Percentiles rank a stretch among this genome's conserved stretches.
Evolutionary conservation across 768 basidiomycete species (phyloP).

Genomic region (Sarcomyxa edulis): DNA sequence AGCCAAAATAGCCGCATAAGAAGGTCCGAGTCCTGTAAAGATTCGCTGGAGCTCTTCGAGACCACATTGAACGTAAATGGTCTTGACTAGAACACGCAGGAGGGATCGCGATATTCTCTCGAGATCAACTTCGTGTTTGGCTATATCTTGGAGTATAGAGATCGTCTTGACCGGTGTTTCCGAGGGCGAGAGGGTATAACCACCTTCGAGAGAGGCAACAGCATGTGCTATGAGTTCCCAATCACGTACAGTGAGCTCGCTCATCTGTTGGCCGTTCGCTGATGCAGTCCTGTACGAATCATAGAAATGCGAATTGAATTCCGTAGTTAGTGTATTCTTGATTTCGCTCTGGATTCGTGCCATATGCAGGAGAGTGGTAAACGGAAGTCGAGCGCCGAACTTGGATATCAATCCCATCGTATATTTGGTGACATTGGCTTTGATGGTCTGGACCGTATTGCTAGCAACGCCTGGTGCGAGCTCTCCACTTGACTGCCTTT

Average conservation of each 20-base stretch:
- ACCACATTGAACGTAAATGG: slow-evolving; percentile 18
- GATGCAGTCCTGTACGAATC: slow-evolving; percentile 39
- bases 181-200: slow-evolving; percentile 1
- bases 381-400: too few relatives aligned
- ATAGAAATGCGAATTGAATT: too few relatives aligned
- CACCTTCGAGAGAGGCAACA: slow-evolving; percentile 20
- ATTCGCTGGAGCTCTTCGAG: slow-evolving; percentile 18
- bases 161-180: slow-evolving; percentile 20
- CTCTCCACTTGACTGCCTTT: too few relatives aligned
- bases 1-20: slow-evolving; percentile 18
- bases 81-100: slow-evolving; percentile 19
- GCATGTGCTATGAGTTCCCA: slow-evolving; percentile 44
- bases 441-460: too few relatives aligned
- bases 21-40: slow-evolving; percentile 25
- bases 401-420: too few relatives aligned
- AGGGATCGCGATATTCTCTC: slow-evolving; percentile 18
- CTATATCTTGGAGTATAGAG: slow-evolving; percentile 37
- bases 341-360: too few relatives aligned
- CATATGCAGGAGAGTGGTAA: too few relatives aligned
- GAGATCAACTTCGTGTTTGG: slow-evolving; percentile 24
- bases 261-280: slow-evolving; percentile 15
- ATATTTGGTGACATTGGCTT: too few relatives aligned
- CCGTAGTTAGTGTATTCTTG: too few relatives aligned
- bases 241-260: slow-evolving; percentile 30
- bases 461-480: too few relatives aligned